Conservation (phyloP, 2,329 filamentous ascomycete genomes). For the Penicillium olsonii region DNA sequence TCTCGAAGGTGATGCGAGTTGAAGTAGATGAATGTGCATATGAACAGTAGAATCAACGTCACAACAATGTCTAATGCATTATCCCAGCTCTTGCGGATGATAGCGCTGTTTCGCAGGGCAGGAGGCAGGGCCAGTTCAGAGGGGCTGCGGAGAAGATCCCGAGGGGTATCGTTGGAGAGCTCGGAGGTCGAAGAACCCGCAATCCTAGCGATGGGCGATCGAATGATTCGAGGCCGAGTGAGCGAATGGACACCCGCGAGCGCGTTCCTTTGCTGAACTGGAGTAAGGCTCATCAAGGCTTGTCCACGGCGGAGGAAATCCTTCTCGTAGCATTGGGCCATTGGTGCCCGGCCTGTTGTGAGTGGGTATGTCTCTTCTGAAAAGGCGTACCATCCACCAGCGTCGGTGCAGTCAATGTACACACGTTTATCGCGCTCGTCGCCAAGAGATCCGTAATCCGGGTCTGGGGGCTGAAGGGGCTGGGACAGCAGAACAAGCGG, state of each 20-base stretch:
- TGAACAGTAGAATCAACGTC: slow-evolving; percentile 40
- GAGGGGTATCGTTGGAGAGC: slow-evolving; percentile 41
- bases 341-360: slow-evolving; percentile 69
- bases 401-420: slow-evolving; percentile 82
- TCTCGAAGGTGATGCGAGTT: slow-evolving; percentile 45
- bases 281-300: slow-evolving; percentile 39
- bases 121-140: slow-evolving; percentile 42
- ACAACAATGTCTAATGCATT: slow-evolving; percentile 49
- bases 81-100: slow-evolving; percentile 49
- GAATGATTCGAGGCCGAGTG: slow-evolving; percentile 46
- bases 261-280: slow-evolving; percentile 57
- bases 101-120: slow-evolving; percentile 43
- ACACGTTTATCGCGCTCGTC: slow-evolving; percentile 64
- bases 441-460: slow-evolving; percentile 42
- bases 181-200: slow-evolving; percentile 40
- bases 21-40: slow-evolving; percentile 46
- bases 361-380: slow-evolving; percentile 84
- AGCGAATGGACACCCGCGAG: slow-evolving; percentile 73
- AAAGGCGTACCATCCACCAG: slow-evolving; percentile 92
- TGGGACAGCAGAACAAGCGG: slow-evolving; percentile 85
- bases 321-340: slow-evolving; percentile 59
- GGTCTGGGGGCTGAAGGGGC: slow-evolving; percentile 64
- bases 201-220: slow-evolving; percentile 48
- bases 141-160: slow-evolving; percentile 36
- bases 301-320: slow-evolving; percentile 47